Evolutionary conservation across 2,329 filamentous ascomycete species (phyloP).

Genomic region (Stagonosporopsis rhizophila): DNA sequence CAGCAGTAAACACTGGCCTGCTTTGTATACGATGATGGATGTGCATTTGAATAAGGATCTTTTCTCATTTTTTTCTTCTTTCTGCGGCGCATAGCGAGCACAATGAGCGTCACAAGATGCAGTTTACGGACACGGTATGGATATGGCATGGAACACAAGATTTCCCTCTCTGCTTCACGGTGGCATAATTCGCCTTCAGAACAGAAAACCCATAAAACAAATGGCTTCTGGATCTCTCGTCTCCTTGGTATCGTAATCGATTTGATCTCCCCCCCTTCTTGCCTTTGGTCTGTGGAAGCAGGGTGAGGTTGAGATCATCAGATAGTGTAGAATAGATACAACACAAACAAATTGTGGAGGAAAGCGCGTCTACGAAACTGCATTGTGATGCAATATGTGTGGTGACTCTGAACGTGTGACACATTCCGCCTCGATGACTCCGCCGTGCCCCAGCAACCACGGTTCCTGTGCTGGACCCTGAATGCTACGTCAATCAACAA

Average conservation of each 20-base stretch:
- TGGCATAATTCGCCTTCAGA: slow-evolving; percentile 26
- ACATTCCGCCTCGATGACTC: slow-evolving; percentile 14
- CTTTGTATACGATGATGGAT: slow-evolving; percentile 28
- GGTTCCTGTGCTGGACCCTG: slow-evolving; percentile 3
- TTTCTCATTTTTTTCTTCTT: slow-evolving; percentile 20
- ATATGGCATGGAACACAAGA: slow-evolving; percentile 24
- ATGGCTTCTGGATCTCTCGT: slow-evolving; percentile 35
- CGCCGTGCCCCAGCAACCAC: slow-evolving; percentile 6
- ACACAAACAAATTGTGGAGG: slow-evolving; percentile 26
- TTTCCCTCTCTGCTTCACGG: slow-evolving; percentile 29
- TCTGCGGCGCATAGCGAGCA: slow-evolving; percentile 24
- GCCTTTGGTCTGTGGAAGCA: slow-evolving; percentile 26
- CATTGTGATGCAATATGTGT: slow-evolving; percentile 6
- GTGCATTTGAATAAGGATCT: slow-evolving; percentile 33
- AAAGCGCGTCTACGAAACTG: slow-evolving; percentile 8
- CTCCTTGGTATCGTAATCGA: slow-evolving; percentile 30
- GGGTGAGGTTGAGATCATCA: slow-evolving; percentile 45
- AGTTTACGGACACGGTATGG: slow-evolving; percentile 17
- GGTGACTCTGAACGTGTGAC: slow-evolving; percentile 15
- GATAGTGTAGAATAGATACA: slow-evolving; percentile 41
- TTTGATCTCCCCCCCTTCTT: slow-evolving; percentile 46
- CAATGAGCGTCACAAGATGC: slow-evolving; percentile 24
- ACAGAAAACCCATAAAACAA: slow-evolving; percentile 49
- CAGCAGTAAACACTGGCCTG: slow-evolving; percentile 28
- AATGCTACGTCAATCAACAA: not conserved